A percentile compares a stretch with the other conserved stretches of the same genome.
phyloP scores from a whole-genome alignment of 176 grass and related monocot genomes.

The Rhipidocladum racemiflorum region DNA sequence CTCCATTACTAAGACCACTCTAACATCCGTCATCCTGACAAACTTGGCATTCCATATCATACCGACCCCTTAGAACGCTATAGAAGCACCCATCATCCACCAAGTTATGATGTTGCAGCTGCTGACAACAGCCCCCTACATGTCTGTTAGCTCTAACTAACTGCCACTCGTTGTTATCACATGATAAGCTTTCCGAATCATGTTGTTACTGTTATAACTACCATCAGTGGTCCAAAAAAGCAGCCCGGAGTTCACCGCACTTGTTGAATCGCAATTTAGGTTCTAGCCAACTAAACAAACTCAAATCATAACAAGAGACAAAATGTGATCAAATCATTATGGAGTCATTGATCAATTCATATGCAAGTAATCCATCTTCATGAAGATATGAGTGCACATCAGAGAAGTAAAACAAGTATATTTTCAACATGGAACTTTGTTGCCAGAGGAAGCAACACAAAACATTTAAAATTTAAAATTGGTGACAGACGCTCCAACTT shows the following conservation, averaged over 20 bases:
- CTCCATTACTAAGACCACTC: neutral
- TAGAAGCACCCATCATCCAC: neutral
- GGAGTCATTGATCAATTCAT: neutral
- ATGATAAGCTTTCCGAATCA: neutral
- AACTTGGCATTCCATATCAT: slow-evolving; percentile 7
- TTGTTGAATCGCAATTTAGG: neutral
- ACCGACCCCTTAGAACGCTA: neutral
- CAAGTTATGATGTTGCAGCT: neutral
- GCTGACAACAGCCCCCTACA: neutral
- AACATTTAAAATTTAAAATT: neutral
- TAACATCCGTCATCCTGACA: neutral
- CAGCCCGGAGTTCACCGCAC: neutral
- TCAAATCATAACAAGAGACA: neutral
- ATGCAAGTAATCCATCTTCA: neutral
- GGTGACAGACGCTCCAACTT: neutral
- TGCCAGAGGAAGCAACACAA: neutral
- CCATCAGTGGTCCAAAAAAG: neutral
- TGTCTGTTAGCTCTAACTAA: neutral
- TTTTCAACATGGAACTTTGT: neutral
- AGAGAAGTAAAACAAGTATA: neutral
- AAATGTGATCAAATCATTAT: neutral
- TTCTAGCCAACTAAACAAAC: slow-evolving; percentile 6
- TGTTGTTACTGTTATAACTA: neutral
- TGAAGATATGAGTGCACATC: neutral
- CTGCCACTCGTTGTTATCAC: neutral